These are phyloP conservation scores for Fragilariopsis cylindrus DNA, from an alignment of 108 stramenopile genomes.

Conservation along the genomic window DNA sequence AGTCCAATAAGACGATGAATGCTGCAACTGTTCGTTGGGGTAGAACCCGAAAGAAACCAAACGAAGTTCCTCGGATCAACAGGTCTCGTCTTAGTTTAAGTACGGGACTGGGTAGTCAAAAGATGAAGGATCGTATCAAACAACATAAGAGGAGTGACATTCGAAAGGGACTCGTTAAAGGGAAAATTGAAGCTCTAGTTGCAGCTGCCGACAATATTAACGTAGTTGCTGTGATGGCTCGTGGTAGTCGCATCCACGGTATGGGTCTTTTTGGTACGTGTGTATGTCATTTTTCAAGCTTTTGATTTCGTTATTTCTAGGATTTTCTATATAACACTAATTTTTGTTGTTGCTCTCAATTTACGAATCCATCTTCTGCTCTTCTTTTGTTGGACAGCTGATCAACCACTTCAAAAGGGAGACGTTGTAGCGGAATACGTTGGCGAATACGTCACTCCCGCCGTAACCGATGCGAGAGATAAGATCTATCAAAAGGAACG, in stretches of 20 bases:
- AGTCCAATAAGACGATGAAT: conserved; percentile 48
- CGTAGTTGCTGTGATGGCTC: conserved; percentile 63
- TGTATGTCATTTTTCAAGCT: neutral
- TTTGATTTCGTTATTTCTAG: too few species aligned
- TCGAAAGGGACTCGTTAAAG: conserved; percentile 19
- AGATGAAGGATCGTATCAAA: conserved; percentile 38
- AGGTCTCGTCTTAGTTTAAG: conserved; percentile 58
- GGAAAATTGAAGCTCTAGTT: conserved; percentile 12
- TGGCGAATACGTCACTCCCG: conserved; percentile 88
- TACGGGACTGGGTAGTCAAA: conserved; percentile 67
- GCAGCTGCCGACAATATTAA: conserved; percentile 35
- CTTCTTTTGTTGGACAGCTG: conserved; percentile 37
- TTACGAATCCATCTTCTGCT: neutral
- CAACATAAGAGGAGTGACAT: conserved; percentile 15
- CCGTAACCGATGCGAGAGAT: conserved; percentile 87
- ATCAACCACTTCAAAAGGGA: conserved; percentile 67
- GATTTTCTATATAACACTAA: too few species aligned
- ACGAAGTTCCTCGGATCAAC: conserved; percentile 50
- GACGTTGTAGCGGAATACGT: conserved; percentile 95
- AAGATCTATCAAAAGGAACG: conserved; percentile 80
- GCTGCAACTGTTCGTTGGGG: conserved; percentile 42
- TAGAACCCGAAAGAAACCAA: conserved; percentile 42
- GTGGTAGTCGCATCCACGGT: conserved; percentile 75
- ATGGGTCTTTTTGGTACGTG: conserved; percentile 67
- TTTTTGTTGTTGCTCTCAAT: neutral